Base-by-base conservation (phyloP, 352 stramenopile species). In the Phytophthora ohioensis region DNA sequence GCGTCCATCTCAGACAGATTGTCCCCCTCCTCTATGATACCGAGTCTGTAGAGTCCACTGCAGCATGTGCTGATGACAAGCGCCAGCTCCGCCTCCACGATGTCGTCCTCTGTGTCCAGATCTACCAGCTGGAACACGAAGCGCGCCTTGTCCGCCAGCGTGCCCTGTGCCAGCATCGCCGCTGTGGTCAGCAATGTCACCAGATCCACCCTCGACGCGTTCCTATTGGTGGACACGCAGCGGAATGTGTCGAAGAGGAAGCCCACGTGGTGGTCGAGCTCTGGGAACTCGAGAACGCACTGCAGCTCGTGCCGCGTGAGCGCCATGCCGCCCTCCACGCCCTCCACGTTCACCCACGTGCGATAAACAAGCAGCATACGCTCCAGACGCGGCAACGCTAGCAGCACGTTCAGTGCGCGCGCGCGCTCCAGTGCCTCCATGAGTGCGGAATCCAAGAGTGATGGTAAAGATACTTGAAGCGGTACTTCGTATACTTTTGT, bases 31-130 rank as follows among this genome's bases (percentile, higher is more conserved):
- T 59, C 17, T 4, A 75, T 32, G 0, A 94, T 15, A 0, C 74
- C 67, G 1, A 93, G 71, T 0, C 81, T 71, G 3, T 53, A 42
- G 10, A 94, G 53, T 0, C 85, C 87, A 10, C 82, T 67, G 38
- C 59, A 81, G 45, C 78, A 89, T 6, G 82, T 67, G 10, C 79
- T 79, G n/a, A 94, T 72, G 3, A 91, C 61, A 52, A 94, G 76
- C 30, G 82, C 85, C 47, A 94, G 71, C 67, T 92, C 85, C 35
- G 84, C 76, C 60, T 91, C 83, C 61, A 85, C 77, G 43, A 92
- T 85, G 59, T 94, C 87, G 68, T 94, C 87, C 52, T 94, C 87
- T 1, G 72, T 83, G 57, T 94, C 85, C 47, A 94, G 70, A 59
- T 92, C 87, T 41, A 92, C 81, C 48, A 92, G 74, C 39, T 75